Base-by-base conservation (phyloP, 331 rosid genomes). In the Malus hybrid region DNA sequence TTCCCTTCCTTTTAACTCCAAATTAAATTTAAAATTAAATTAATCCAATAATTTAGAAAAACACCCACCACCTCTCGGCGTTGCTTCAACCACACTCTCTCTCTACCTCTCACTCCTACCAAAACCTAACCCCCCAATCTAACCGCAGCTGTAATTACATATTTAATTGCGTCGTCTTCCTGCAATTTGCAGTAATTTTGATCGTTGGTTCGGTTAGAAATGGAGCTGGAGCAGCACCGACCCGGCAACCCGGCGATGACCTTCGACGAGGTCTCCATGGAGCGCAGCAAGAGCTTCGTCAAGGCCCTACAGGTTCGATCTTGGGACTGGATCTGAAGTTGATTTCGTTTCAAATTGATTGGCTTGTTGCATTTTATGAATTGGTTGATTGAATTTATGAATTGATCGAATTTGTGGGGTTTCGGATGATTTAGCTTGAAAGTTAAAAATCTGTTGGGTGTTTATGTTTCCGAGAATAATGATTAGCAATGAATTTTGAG, bases 201-300 rank as follows among this genome's bases (percentile, higher is more conserved):
- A 11, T 76, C 61, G 69, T 28, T 16, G 28, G 50, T 55, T 44
- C 31, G 8, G 73, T 61, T 29, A 28, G 73, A 62, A 10, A 90
- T 92, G 96, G 97, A 90, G 80, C 56, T 90, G 67, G 88, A 91
- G 81, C 93, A 63, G 20, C 73, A 82, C 29, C 80, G 86, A 75
- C 74, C 80, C 46, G 83, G 70, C 76, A 81, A 80, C 73, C 84
- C 91, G 54, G 85, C 93, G 65, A 93, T 87, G 99, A 87, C 97
- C 48, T 90, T 91, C 82, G 97, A 91, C 28, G 91, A 90, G 78
- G 90, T 84, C 65, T 86, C 93, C 65, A 93, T 93, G 98, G 97
- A 91, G 46, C 87, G 87, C 1, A 88, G 98, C 87, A 91, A 89
- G 83, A 80, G 84, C 86, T 93, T 93, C 75, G 86, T 91, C 79